These are phyloP conservation scores for Rhodotorula sp. DNA, from an alignment of 1,284 basidiomycete genomes.

Conservation along the genomic window DNA sequence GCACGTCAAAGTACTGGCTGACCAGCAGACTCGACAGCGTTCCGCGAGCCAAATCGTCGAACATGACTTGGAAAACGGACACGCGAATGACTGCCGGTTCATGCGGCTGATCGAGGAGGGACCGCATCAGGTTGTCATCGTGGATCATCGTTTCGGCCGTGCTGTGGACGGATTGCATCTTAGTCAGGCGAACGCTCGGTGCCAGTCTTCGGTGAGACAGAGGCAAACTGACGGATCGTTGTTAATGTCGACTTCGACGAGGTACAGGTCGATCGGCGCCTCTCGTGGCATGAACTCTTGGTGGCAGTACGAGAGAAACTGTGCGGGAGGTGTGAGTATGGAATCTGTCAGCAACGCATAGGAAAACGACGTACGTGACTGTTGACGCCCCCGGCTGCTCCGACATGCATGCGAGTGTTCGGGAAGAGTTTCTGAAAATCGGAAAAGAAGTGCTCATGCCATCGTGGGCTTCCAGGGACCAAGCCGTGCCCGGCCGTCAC, in stretches of 20 bases:
- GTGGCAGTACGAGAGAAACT: slow-evolving; percentile 36
- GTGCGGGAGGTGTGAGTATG: neutral
- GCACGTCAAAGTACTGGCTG: slow-evolving; percentile 31
- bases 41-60: slow-evolving; percentile 21
- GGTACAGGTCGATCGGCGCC: slow-evolving; percentile 26
- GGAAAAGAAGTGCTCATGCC: slow-evolving; percentile 20
- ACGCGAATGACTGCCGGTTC: slow-evolving; percentile 27
- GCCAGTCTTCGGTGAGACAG: too few relatives aligned
- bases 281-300: slow-evolving; percentile 18
- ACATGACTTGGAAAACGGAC: slow-evolving; percentile 15
- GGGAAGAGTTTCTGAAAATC: slow-evolving; percentile 25
- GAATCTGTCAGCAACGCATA: neutral
- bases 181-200: neutral
- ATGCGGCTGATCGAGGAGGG: slow-evolving; percentile 25
- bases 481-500: slow-evolving; percentile 29
- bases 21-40: slow-evolving; percentile 16
- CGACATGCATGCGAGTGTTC: slow-evolving; percentile 26
- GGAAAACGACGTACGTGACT: neutral
- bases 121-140: slow-evolving; percentile 33
- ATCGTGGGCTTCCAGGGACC: slow-evolving; percentile 7
- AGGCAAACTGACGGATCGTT: slow-evolving; percentile 20
- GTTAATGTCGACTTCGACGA: slow-evolving; percentile 32
- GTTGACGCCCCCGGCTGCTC: slow-evolving; percentile 19
- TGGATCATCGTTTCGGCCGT: slow-evolving; percentile 12
- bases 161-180: neutral